Evolutionary conservation across 75 land plant species (phyloP).

Genomic region (Cupressus sempervirens): DNA sequence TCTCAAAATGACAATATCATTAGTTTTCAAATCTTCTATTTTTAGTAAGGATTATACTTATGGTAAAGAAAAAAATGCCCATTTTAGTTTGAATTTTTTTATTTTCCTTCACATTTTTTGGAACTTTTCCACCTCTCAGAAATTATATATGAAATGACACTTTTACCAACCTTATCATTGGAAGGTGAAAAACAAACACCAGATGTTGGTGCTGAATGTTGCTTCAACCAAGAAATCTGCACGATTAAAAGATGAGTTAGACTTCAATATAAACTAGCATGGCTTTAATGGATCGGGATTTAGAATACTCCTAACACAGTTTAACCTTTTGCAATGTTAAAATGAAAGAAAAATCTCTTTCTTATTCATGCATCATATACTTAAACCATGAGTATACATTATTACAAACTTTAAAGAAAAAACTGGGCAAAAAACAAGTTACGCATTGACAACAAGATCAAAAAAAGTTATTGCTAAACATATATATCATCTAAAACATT

Average conservation of each 20-base stretch:
- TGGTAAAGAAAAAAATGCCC: background rate
- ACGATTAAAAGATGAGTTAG: background rate
- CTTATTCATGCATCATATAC: background rate
- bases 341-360: background rate
- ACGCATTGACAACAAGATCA: background rate
- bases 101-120: background rate
- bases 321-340: background rate
- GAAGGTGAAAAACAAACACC: slow-evolving; percentile 87
- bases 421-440: background rate
- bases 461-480: background rate
- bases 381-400: background rate
- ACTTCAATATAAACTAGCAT: background rate
- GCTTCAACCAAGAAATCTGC: slow-evolving; percentile 93
- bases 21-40: background rate
- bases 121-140: background rate
- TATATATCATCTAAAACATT: background rate
- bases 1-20: background rate
- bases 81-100: background rate
- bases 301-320: background rate
- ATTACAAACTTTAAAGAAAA: background rate
- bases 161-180: slow-evolving; percentile 74
- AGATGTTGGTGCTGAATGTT: slow-evolving; percentile 93
- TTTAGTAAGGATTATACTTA: slow-evolving; percentile 3
- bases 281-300: background rate
- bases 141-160: background rate